These are phyloP conservation scores for Xerocomus alliaceus DNA, from an alignment of 1,284 basidiomycete species.

Conservation along the genomic window DNA sequence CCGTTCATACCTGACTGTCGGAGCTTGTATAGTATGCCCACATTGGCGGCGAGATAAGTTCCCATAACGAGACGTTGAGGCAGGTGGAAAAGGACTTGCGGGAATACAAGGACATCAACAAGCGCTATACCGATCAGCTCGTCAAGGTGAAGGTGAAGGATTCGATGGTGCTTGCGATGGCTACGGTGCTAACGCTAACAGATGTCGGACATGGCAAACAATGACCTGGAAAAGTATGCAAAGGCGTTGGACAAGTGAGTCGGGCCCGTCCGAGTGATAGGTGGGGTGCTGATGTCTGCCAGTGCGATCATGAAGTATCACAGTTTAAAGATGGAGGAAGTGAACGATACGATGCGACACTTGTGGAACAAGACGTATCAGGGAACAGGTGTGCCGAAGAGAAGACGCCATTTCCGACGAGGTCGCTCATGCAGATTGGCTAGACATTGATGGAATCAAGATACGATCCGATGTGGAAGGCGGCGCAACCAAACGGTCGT, in stretches of 20 bases:
- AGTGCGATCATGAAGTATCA: slow-evolving; percentile 99
- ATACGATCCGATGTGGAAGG: slow-evolving; percentile 95
- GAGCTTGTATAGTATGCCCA: slow-evolving; percentile 69
- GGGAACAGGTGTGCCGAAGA: slow-evolving; percentile 77
- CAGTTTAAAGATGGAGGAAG: slow-evolving; percentile 99
- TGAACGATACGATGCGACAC: slow-evolving; percentile 95
- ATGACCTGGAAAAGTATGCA: slow-evolving; percentile 94
- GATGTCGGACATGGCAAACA: slow-evolving; percentile 95
- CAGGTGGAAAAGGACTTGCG: slow-evolving; percentile 76
- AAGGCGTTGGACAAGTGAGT: slow-evolving; percentile 92
- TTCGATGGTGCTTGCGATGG: slow-evolving; percentile 1
- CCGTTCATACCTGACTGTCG: slow-evolving; percentile 7
- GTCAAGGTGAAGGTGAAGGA: slow-evolving; percentile 87
- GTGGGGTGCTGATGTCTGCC: slow-evolving; percentile 10
- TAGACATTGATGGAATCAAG: slow-evolving; percentile 97
- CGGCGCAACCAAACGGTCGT: slow-evolving; percentile 85
- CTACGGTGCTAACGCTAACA: slow-evolving; percentile 4
- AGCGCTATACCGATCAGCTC: slow-evolving; percentile 88
- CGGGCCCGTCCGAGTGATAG: slow-evolving; percentile 3
- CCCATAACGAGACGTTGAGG: slow-evolving; percentile 74
- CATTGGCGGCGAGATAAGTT: slow-evolving; percentile 82
- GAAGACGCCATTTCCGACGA: slow-evolving; percentile 8
- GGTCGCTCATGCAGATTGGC: slow-evolving; percentile 23
- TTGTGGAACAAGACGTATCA: slow-evolving; percentile 99
- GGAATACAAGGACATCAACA: slow-evolving; percentile 89